A percentile compares a stretch with the other conserved stretches of the same genome.
phyloP scores from a whole-genome alignment of 2,329 filamentous ascomycete species.

The Alternaria arbusti region DNA sequence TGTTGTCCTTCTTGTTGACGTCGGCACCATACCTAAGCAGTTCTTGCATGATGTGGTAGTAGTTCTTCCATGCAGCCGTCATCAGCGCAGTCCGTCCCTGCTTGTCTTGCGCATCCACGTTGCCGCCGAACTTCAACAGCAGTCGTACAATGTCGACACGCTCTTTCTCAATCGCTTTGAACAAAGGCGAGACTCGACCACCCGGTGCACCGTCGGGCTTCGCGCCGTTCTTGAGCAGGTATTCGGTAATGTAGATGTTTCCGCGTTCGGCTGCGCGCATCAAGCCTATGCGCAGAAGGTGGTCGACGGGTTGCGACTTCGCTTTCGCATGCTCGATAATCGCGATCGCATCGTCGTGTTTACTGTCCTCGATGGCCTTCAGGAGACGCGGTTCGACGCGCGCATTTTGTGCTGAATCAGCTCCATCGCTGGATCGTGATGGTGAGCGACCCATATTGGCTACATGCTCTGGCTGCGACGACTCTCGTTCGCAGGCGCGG shows the following conservation, averaged over 20 bases:
- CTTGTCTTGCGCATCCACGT: constrained; percentile 45
- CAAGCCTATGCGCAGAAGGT: constrained; percentile 46
- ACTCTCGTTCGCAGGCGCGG: constrained; percentile 1
- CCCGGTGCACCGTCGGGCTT: constrained; percentile 43
- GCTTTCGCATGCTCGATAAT: constrained; percentile 46
- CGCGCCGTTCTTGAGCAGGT: constrained; percentile 41
- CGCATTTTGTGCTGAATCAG: constrained; percentile 29
- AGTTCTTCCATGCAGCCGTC: constrained; percentile 46
- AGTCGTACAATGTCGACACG: constrained; percentile 39
- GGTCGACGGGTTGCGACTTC: constrained; percentile 39
- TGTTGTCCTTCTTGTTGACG: constrained; percentile 47
- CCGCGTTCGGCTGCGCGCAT: constrained; percentile 45
- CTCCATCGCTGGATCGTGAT: constrained; percentile 46
- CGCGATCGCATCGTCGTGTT: constrained; percentile 37
- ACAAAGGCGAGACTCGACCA: constrained; percentile 37
- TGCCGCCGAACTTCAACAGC: constrained; percentile 40
- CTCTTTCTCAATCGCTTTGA: constrained; percentile 43
- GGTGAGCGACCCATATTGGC: constrained; percentile 42
- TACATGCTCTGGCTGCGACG: constrained; percentile 16
- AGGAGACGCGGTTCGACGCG: constrained; percentile 45
- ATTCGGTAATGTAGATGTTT: constrained; percentile 39
- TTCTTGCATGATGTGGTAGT: constrained; percentile 43
- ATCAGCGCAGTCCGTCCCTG: constrained; percentile 47
- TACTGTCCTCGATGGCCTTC: constrained; percentile 43
- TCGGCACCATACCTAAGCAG: constrained; percentile 48